These are phyloP conservation scores for Pseudocercospora musae DNA, from an alignment of 2,329 filamentous ascomycete genomes.

Conservation along the genomic window DNA sequence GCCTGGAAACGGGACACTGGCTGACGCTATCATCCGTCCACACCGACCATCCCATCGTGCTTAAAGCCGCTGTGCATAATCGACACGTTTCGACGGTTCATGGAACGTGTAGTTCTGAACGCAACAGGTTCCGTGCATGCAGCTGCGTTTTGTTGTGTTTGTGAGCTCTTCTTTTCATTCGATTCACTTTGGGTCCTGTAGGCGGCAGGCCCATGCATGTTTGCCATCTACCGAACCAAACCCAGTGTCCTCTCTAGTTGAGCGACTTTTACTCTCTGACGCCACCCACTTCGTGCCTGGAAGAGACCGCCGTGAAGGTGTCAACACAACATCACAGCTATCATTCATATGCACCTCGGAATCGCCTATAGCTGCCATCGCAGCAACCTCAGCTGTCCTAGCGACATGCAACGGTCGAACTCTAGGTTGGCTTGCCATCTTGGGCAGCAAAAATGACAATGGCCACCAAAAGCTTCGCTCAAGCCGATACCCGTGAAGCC, in stretches of 20 bases:
- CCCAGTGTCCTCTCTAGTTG: not conserved
- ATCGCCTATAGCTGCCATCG: not conserved
- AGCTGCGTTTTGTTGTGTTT: not conserved
- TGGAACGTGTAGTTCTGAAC: too few species aligned
- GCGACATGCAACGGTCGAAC: not conserved
- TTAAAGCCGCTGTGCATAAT: not conserved
- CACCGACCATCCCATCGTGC: not conserved
- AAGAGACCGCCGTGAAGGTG: too few species aligned
- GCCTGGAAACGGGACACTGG: not conserved
- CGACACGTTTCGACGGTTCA: not conserved
- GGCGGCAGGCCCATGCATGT: not conserved
- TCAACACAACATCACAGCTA: not conserved
- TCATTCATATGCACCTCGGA: not conserved
- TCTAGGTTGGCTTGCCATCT: not conserved
- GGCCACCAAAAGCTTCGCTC: not conserved
- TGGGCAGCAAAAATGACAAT: not conserved
- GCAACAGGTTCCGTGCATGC: not conserved
- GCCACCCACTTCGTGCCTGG: too few species aligned
- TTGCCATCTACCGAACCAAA: not conserved
- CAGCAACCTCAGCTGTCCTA: not conserved
- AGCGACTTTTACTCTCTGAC: not conserved
- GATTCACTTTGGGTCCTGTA: not conserved
- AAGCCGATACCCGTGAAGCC: not conserved
- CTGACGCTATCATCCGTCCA: not conserved
- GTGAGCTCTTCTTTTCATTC: not conserved